A percentile compares a stretch with the other conserved stretches of the same genome.
phyloP scores from a whole-genome alignment of 2,329 filamentous ascomycete genomes.

The Pseudogymnoascus sp. region DNA sequence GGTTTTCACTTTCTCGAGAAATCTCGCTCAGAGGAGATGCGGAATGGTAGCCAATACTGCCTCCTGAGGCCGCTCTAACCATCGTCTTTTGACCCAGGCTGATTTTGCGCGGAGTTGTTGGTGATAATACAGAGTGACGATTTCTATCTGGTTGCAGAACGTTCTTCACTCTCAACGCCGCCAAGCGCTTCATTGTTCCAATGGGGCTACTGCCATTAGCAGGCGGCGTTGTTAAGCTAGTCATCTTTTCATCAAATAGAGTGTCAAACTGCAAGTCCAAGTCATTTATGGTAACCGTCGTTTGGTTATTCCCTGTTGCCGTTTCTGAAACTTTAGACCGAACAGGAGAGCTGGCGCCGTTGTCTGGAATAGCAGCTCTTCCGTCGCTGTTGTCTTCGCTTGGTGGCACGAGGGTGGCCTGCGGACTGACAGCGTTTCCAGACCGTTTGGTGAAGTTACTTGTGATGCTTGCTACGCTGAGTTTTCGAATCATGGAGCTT shows the following conservation, averaged over 20 bases:
- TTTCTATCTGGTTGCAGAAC: slow-evolving; percentile 24
- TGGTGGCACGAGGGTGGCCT: neutral
- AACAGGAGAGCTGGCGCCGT: neutral
- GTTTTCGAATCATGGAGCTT: slow-evolving; percentile 77
- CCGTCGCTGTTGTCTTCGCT: neutral
- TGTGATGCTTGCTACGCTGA: slow-evolving; percentile 74
- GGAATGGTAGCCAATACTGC: neutral
- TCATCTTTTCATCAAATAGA: slow-evolving; percentile 5
- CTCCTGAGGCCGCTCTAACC: neutral
- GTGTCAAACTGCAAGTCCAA: neutral
- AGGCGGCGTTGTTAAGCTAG: neutral
- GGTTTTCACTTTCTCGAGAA: neutral
- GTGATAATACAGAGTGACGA: slow-evolving; percentile 16
- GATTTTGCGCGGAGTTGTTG: neutral
- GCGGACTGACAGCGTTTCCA: slow-evolving; percentile 39
- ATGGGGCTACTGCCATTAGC: slow-evolving; percentile 15
- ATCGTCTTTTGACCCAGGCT: neutral
- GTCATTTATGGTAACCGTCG: neutral
- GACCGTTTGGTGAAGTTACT: slow-evolving; percentile 69
- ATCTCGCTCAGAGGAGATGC: neutral
- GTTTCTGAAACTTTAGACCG: neutral
- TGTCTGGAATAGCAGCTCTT: neutral
- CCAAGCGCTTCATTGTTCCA: slow-evolving; percentile 20
- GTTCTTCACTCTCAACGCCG: slow-evolving; percentile 22
- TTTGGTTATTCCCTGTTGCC: neutral